These are phyloP conservation scores for Pogostemon cablin DNA, from an alignment of 257 asterid species.

Conservation along the genomic window DNA sequence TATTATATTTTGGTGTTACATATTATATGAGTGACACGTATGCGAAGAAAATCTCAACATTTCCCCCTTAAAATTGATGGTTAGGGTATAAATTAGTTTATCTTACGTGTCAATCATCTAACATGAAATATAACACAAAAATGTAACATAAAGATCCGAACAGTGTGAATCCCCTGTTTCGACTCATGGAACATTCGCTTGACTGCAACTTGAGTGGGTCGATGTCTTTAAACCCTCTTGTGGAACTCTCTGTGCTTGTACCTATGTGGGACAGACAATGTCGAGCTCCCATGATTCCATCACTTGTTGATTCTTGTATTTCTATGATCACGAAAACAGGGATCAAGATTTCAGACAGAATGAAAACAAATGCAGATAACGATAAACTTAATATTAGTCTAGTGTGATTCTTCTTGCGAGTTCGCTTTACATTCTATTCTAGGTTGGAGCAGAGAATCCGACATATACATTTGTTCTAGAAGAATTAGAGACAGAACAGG, in stretches of 20 bases:
- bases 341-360: slow-evolving; percentile 27
- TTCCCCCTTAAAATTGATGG: too few species aligned
- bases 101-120: too few species aligned
- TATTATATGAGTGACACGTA: too few species aligned
- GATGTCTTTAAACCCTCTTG: slow-evolving; percentile 51
- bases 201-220: slow-evolving; percentile 61
- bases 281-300: slow-evolving; percentile 81
- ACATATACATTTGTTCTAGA: slow-evolving; percentile 56
- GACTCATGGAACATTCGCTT: slow-evolving; percentile 72
- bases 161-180: slow-evolving; percentile 59
- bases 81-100: too few species aligned
- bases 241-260: slow-evolving; percentile 59
- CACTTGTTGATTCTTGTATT: slow-evolving; percentile 52
- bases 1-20: too few species aligned
- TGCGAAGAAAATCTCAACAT: too few species aligned
- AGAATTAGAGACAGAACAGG: slow-evolving; percentile 54
- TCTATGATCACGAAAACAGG: slow-evolving; percentile 30
- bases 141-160: too few species aligned
- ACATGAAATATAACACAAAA: too few species aligned
- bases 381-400: slow-evolving; percentile 35
- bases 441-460: slow-evolving; percentile 79
- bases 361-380: slow-evolving; percentile 17
- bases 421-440: not conserved
- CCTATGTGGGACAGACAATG: slow-evolving; percentile 61
- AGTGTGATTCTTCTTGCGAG: slow-evolving; percentile 35